These are phyloP conservation scores for Chytridiales sp. DNA, from an alignment of 371 early-diverging fungal genomes.

Conservation along the genomic window DNA sequence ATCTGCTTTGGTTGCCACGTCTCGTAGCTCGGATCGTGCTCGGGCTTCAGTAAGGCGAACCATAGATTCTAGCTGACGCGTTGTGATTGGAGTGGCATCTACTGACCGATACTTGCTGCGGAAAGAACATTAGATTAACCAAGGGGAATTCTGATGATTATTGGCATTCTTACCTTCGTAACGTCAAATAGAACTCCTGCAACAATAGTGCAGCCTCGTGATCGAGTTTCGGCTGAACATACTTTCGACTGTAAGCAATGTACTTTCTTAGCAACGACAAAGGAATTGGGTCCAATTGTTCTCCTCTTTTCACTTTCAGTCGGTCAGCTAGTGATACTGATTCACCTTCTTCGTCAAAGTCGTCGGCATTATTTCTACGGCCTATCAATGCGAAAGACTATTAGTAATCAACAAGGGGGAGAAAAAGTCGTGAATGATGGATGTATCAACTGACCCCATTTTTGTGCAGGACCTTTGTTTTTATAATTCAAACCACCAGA, in stretches of 20 bases:
- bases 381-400: too few relatives aligned
- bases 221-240: constrained; percentile 67
- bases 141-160: neutral
- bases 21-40: constrained; percentile 74
- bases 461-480: too few relatives aligned
- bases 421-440: too few relatives aligned
- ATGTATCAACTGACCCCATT: too few relatives aligned
- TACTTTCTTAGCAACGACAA: constrained; percentile 66
- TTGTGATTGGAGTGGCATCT: constrained; percentile 78
- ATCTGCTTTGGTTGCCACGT: constrained; percentile 57
- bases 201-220: constrained; percentile 56
- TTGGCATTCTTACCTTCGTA: constrained; percentile 44
- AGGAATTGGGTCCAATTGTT: constrained; percentile 56
- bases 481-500: too few relatives aligned
- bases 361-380: too few relatives aligned
- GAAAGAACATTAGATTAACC: neutral
- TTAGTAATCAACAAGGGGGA: too few relatives aligned
- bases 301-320: constrained; percentile 47
- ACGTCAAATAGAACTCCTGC: constrained; percentile 72
- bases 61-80: constrained; percentile 98
- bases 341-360: neutral
- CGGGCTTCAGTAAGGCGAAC: constrained; percentile 98
- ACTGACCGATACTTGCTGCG: constrained; percentile 61
- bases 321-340: constrained; percentile 32
- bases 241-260: constrained; percentile 75